Conservation (phyloP, 495 filamentous ascomycete species). For the Penicillium robsamsonii region DNA sequence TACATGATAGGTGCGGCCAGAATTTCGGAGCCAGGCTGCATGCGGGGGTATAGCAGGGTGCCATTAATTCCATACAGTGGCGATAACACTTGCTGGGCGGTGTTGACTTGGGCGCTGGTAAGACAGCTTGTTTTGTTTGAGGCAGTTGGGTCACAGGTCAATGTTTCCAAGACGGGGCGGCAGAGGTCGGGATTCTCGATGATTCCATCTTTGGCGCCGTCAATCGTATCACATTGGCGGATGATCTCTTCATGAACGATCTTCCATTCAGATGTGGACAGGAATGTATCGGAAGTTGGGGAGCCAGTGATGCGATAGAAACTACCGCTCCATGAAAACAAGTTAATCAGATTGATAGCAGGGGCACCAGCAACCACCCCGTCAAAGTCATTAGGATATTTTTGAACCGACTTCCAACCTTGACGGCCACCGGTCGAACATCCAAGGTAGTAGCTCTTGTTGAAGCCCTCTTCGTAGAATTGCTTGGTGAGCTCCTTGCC, state of each 20-base stretch:
- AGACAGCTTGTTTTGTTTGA: conserved; percentile 49
- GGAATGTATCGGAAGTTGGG: conserved; percentile 45
- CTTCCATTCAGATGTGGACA: conserved; percentile 49
- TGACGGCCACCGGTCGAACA: conserved; percentile 58
- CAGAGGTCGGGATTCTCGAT: conserved; percentile 58
- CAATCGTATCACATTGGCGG: conserved; percentile 62
- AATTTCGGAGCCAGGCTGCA: conserved; percentile 47
- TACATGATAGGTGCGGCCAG: conserved; percentile 34
- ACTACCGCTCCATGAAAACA: conserved; percentile 53
- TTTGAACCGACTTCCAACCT: conserved; percentile 51
- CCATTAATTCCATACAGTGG: conserved; percentile 52
- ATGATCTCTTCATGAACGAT: conserved; percentile 57
- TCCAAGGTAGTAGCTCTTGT: conserved; percentile 54
- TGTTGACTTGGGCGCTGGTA: conserved; percentile 53
- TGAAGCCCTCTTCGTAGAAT: conserved; percentile 46
- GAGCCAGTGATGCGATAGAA: conserved; percentile 53
- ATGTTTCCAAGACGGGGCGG: conserved; percentile 47
- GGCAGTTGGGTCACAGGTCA: conserved; percentile 48
- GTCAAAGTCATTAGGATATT: conserved; percentile 58
- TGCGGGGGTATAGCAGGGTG: conserved; percentile 54
- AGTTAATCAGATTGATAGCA: conserved; percentile 48
- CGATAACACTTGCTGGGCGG: conserved; percentile 52
- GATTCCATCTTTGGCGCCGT: conserved; percentile 70
- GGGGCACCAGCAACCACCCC: conserved; percentile 63
- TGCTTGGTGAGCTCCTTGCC: conserved; percentile 48